phyloP scores from a whole-genome alignment of 2,329 filamentous ascomycete species.

The Colletotrichum spinosum region DNA sequence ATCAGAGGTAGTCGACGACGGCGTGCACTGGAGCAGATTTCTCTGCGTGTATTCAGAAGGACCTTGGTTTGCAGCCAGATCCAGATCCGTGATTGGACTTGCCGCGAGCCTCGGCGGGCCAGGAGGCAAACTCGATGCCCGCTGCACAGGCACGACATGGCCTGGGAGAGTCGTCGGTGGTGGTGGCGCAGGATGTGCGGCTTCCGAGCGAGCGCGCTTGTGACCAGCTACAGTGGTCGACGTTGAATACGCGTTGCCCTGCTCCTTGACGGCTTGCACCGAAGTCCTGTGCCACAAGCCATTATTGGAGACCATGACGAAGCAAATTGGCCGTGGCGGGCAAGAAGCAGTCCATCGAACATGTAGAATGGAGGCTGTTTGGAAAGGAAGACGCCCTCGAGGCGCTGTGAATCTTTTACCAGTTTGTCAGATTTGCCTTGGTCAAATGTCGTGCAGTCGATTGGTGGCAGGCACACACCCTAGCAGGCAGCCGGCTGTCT shows the following conservation, averaged over 20 bases:
- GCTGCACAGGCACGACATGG: conserved; percentile 46
- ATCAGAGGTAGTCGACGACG: conserved; percentile 59
- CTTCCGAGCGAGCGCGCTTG: conserved; percentile 53
- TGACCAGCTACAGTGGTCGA: conserved; percentile 57
- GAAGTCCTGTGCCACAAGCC: conserved; percentile 63
- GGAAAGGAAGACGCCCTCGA: not conserved
- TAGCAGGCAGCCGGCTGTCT: conserved; percentile 19
- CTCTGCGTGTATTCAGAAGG: conserved; percentile 70
- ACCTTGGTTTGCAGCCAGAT: conserved; percentile 37
- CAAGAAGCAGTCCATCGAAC: conserved; percentile 19
- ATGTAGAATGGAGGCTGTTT: not conserved
- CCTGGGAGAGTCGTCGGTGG: conserved; percentile 15
- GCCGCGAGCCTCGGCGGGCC: conserved; percentile 50
- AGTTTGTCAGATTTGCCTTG: not conserved
- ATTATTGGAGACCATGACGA: conserved; percentile 53
- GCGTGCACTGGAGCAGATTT: conserved; percentile 62
- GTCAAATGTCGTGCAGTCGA: conserved; percentile 9
- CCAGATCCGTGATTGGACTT: conserved; percentile 58
- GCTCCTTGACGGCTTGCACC: conserved; percentile 58
- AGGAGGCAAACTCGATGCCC: conserved; percentile 47
- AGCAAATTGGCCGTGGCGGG: not conserved
- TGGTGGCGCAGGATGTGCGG: conserved; percentile 16
- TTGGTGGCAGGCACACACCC: not conserved
- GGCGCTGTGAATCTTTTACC: not conserved
- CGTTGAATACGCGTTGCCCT: conserved; percentile 51